Percentiles rank a stretch among this genome's conserved stretches.
Conservation (phyloP, 2,329 filamentous ascomycete genomes). For the Pseudogymnoascus sp. region DNA sequence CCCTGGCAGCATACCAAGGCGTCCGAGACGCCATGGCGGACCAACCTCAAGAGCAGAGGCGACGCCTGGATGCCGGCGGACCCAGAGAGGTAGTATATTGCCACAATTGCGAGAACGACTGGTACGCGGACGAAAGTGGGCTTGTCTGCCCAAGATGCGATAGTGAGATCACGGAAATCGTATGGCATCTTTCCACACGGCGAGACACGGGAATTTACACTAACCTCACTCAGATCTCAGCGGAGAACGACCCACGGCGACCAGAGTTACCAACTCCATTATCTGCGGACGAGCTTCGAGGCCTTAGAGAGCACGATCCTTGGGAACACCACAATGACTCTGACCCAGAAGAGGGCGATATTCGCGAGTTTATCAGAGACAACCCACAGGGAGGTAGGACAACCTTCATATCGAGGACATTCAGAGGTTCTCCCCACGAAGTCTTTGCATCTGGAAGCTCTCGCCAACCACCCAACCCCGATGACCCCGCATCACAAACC, state of each 20-base stretch:
- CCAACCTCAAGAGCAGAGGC: constrained; percentile 14
- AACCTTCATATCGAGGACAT: constrained; percentile 24
- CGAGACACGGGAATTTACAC: background rate
- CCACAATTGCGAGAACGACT: constrained; percentile 73
- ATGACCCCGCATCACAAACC: background rate
- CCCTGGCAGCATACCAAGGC: constrained; percentile 48
- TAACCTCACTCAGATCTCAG: background rate
- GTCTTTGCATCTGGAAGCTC: constrained; percentile 1
- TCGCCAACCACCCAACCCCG: background rate
- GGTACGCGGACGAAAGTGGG: constrained; percentile 66
- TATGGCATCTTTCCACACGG: constrained; percentile 34
- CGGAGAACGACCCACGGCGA: constrained; percentile 55
- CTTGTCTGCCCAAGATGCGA: constrained; percentile 71
- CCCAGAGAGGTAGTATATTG: constrained; percentile 75
- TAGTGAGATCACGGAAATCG: constrained; percentile 79
- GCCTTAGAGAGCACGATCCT: constrained; percentile 24
- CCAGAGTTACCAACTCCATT: constrained; percentile 24
- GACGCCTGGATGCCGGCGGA: constrained; percentile 44
- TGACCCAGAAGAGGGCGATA: constrained; percentile 54
- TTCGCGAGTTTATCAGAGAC: constrained; percentile 40
- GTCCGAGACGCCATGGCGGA: constrained; percentile 37
- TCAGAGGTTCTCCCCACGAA: constrained; percentile 14
- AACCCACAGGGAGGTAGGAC: constrained; percentile 23
- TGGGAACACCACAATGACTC: constrained; percentile 35
- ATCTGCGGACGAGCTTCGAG: constrained; percentile 13